phyloP scores from a whole-genome alignment of 1,284 basidiomycete genomes.

The Ceratobasidium papillatum region DNA sequence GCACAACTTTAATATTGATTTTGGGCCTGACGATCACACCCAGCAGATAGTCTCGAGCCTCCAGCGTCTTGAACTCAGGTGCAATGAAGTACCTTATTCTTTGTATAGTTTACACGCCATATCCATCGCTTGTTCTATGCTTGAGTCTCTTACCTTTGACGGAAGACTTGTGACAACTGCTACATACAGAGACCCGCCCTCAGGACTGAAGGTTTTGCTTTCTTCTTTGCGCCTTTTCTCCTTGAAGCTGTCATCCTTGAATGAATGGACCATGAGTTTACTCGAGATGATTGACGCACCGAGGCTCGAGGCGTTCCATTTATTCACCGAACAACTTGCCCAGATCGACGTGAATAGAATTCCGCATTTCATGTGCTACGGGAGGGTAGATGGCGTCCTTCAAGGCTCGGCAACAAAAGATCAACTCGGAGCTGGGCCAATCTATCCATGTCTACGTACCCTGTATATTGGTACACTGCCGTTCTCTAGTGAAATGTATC shows the following conservation, averaged over 20 bases:
- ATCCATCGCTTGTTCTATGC: not conserved
- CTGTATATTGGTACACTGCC: not conserved
- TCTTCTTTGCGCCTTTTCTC: not conserved
- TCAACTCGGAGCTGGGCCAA: not conserved
- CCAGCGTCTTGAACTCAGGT: not conserved
- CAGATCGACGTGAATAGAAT: not conserved
- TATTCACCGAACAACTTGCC: too few relatives aligned
- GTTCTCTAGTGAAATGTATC: not conserved
- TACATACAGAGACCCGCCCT: too few relatives aligned
- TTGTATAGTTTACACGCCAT: not conserved
- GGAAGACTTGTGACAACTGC: not conserved
- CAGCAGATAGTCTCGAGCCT: not conserved
- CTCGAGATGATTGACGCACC: slow-evolving; percentile 2
- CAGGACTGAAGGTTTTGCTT: not conserved
- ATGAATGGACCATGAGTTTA: not conserved
- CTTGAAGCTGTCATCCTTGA: not conserved
- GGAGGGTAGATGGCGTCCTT: not conserved
- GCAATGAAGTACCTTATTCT: not conserved
- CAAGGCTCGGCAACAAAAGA: not conserved
- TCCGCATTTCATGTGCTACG: not conserved
- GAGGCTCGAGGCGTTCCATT: not conserved
- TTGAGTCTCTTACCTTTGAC: not conserved
- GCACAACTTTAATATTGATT: not conserved
- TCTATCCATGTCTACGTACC: not conserved
- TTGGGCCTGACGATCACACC: not conserved